Evolutionary conservation across 192 early-diverging fungal genomes (phyloP), one percentile per base, ranked within the genome.

Genomic region (Chytriomyces sp.): DNA sequence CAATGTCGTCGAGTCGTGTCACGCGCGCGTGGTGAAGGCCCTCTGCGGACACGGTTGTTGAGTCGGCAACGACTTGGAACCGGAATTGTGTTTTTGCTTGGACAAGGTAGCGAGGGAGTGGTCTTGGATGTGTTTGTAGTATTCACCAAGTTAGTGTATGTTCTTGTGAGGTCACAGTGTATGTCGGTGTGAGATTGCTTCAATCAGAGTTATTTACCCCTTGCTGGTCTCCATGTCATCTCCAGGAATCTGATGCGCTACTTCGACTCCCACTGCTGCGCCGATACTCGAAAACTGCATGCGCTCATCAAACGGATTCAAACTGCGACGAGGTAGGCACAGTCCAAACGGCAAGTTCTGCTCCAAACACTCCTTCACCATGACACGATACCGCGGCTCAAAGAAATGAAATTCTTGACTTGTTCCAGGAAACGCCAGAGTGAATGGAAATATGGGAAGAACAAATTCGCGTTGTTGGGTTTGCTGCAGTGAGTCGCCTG

Each of bases 311-410:
- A 71, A 71, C 20, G 69, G 69, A 57, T 59, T 59, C 5, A 50
- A 16, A 10, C 16, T 13, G 16, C 48, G 20, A 59, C 26, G 50
- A 59, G 69, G 69, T 11, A 71, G 50, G 59, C 69, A 71, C 24
- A 71, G 49, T 3, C 69, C 69, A 28, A 71, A 71, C 18, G 47
- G 20, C 7, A 7, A 23, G 26, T 35, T 11, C 6, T 43, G 11
- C 11, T 71, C 69, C 18, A 71, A n/a, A n/a, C 72, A 73, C 45
- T 73, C 72, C 46, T 73, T 73, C 11, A 73, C 45, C 72, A 73
- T 73, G 9, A 73, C 72, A n/a, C 72, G 57, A n/a, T 73, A 73
- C 26, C 72, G 53, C n/a, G 72, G 44, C 61, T 73, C 72, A 63
- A 63, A 73, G 20, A 73, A 63, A 61, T 73, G 57, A 62, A 73